Conservation (phyloP, 2,329 filamentous ascomycete genomes). For the Penicillium olsonii region DNA sequence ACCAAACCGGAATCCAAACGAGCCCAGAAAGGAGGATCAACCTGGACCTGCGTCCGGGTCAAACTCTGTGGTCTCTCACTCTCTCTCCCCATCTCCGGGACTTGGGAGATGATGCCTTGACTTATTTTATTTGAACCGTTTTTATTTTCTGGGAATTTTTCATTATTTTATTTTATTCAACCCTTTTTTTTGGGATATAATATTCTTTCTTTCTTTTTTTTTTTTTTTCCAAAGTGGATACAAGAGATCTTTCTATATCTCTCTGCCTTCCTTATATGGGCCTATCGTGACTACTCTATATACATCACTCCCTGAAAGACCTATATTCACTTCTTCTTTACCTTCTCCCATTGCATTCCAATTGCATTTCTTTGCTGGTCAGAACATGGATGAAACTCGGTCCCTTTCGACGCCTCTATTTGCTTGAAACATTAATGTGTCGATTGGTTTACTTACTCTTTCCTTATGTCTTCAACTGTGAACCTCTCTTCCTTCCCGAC, state of each 20-base stretch:
- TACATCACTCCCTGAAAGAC: constrained; percentile 24
- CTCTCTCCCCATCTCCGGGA: constrained; percentile 30
- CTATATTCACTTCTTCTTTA: constrained; percentile 15
- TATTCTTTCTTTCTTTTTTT: constrained; percentile 6
- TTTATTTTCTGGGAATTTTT: constrained; percentile 35
- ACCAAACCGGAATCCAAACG: constrained; percentile 35
- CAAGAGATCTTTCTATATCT: constrained; percentile 12
- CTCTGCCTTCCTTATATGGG: constrained; percentile 22
- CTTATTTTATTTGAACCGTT: constrained; percentile 21
- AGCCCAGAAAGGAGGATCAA: constrained; percentile 41
- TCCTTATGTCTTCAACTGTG: constrained; percentile 39
- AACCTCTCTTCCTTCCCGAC: constrained; percentile 27
- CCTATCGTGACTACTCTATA: constrained; percentile 25
- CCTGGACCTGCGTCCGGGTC: constrained; percentile 43
- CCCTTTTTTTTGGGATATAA: constrained; percentile 8
- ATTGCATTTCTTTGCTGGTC: constrained; percentile 9
- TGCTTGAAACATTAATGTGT: constrained; percentile 16
- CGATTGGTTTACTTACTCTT: constrained; percentile 11
- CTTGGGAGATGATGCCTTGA: constrained; percentile 40
- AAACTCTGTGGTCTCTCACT: constrained; percentile 36
- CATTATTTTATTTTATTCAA: constrained; percentile 36
- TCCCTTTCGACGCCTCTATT: constrained; percentile 7
- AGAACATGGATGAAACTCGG: constrained; percentile 19
- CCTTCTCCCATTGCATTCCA: constrained; percentile 13
- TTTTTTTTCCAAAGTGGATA: constrained; percentile 8